A percentile compares a stretch with the other conserved stretches of the same genome.
phyloP scores from a whole-genome alignment of 2,329 filamentous ascomycete genomes.

The Xylariales sp. region DNA sequence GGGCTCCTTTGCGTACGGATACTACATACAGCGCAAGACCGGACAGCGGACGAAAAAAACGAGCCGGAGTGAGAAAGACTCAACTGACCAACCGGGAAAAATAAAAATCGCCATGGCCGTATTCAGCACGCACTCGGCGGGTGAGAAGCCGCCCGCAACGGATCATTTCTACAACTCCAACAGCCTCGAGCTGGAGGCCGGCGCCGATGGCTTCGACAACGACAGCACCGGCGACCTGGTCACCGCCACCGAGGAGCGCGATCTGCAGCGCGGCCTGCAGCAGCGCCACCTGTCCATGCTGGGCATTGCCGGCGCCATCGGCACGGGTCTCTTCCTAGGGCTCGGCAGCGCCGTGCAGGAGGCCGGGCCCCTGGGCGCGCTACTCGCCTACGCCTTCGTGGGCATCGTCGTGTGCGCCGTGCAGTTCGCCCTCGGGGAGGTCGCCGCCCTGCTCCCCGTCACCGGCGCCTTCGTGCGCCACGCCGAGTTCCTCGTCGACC shows the following conservation, averaged over 20 bases:
- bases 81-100: no score
- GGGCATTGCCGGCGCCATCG: slow-evolving; percentile 21
- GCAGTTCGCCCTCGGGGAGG: slow-evolving; percentile 52
- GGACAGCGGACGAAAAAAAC: no score
- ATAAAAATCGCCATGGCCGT: no score
- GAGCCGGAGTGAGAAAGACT: no score
- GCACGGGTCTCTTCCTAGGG: slow-evolving; percentile 20
- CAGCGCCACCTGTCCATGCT: slow-evolving; percentile 22
- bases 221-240: no score
- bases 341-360: slow-evolving; percentile 23
- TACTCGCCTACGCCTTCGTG: slow-evolving; percentile 25
- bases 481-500: slow-evolving; percentile 45
- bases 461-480: slow-evolving; percentile 42
- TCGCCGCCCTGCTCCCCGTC: slow-evolving; percentile 46
- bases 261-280: slow-evolving; percentile 13
- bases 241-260: neutral
- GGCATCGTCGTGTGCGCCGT: slow-evolving; percentile 26
- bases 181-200: no score
- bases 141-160: no score
- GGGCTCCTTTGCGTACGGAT: no score
- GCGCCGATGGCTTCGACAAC: no score
- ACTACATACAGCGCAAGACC: no score
- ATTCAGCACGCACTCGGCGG: no score
- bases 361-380: slow-evolving; percentile 23
- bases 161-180: no score